Conservation (phyloP, 345 rosid genomes). For the Garcia nutans region DNA sequence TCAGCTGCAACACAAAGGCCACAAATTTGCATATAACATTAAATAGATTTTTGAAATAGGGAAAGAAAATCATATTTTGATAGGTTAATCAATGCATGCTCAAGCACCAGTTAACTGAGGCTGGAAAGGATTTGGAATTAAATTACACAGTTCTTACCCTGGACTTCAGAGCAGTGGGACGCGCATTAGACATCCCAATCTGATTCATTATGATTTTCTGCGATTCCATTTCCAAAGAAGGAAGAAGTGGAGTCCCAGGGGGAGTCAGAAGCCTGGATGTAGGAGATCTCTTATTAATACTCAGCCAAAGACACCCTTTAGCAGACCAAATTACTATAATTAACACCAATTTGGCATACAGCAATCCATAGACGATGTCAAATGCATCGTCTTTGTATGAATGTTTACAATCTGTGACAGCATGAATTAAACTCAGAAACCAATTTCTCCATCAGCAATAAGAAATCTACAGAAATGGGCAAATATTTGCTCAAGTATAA, state of each 20-base stretch:
- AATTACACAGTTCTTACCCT: conserved; percentile 26
- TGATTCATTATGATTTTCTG: conserved; percentile 19
- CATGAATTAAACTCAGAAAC: background rate
- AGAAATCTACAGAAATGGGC: background rate
- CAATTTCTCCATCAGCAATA: background rate
- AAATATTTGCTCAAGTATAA: background rate
- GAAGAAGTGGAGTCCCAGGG: conserved; percentile 29
- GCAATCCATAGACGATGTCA: background rate
- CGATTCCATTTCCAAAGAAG: conserved; percentile 27
- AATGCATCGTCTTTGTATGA: background rate
- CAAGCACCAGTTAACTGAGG: background rate
- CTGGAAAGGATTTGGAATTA: background rate
- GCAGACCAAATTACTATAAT: background rate
- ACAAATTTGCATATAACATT: conserved; percentile 26
- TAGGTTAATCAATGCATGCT: background rate
- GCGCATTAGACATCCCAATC: conserved; percentile 21
- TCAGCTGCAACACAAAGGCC: conserved; percentile 27
- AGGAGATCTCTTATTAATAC: conserved; percentile 1
- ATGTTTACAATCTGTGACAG: background rate
- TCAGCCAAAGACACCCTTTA: background rate
- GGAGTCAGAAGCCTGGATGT: conserved; percentile 34
- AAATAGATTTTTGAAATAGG: background rate
- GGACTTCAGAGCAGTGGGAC: conserved; percentile 26
- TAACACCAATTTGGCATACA: background rate
- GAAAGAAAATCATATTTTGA: background rate